Percentiles rank a stretch among this genome's conserved stretches.
Evolutionary conservation across 352 stramenopile genomes (phyloP).

Genomic region (Hyaloperonospora arabidopsidis): DNA sequence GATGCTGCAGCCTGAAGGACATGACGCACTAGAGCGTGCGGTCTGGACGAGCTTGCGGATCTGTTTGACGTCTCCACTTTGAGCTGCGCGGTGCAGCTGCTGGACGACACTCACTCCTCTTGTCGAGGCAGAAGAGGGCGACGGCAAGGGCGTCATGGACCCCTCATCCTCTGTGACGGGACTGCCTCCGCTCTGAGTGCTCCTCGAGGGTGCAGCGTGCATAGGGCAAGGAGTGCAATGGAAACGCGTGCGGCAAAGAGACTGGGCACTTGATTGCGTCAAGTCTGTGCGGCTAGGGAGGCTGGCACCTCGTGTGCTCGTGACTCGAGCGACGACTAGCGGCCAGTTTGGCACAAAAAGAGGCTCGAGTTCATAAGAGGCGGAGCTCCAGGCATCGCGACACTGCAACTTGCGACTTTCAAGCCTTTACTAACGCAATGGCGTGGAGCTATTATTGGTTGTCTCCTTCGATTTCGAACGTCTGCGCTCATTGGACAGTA

Average conservation of each 20-base stretch:
- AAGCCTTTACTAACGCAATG: too few species aligned
- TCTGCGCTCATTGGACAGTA: background rate
- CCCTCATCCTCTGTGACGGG: constrained; percentile 50
- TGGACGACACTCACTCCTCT: constrained; percentile 23
- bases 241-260: background rate
- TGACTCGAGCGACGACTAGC: too few species aligned
- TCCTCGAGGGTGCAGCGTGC: constrained; percentile 36
- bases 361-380: too few species aligned
- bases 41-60: constrained; percentile 42
- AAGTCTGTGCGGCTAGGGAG: too few species aligned
- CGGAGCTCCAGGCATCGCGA: too few species aligned
- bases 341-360: too few species aligned
- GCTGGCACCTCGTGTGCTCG: too few species aligned
- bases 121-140: constrained; percentile 24
- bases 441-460: too few species aligned
- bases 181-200: constrained; percentile 47
- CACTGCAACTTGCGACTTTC: too few species aligned
- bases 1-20: constrained; percentile 17
- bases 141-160: constrained; percentile 33
- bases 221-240: constrained; percentile 21
- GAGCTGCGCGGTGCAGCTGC: constrained; percentile 37
- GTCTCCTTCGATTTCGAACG: too few species aligned
- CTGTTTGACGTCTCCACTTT: constrained; percentile 39
- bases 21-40: constrained; percentile 17
- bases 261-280: background rate